Conservation (phyloP, 805 yeast genomes). For the Metschnikowia kunwiensis region DNA sequence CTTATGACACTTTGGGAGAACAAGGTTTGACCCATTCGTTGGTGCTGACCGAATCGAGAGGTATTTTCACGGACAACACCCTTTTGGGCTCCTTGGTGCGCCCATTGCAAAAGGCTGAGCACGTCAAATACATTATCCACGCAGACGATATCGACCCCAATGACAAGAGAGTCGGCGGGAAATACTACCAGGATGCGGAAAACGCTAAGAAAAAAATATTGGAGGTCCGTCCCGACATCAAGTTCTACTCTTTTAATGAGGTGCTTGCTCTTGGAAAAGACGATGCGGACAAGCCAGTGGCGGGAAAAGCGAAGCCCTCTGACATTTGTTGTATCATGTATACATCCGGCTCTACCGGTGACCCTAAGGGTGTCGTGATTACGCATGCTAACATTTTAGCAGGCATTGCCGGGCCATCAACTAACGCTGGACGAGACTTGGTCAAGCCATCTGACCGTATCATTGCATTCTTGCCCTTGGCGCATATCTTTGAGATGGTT, state of each 20-base stretch:
- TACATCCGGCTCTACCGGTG: slow-evolving; percentile 84
- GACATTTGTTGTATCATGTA: slow-evolving; percentile 78
- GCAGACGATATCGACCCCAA: slow-evolving; percentile 55
- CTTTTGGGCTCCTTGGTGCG: slow-evolving; percentile 62
- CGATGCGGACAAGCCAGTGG: slow-evolving; percentile 31
- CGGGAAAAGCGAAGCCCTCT: slow-evolving; percentile 50
- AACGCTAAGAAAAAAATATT: slow-evolving; percentile 57
- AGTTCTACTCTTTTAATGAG: slow-evolving; percentile 63
- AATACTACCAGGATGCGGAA: slow-evolving; percentile 53
- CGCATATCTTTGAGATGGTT: slow-evolving; percentile 91
- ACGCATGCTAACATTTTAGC: slow-evolving; percentile 68
- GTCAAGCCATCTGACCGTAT: slow-evolving; percentile 64
- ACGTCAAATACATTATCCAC: slow-evolving; percentile 69
- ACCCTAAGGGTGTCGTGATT: slow-evolving; percentile 80
- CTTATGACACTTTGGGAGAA: slow-evolving; percentile 93
- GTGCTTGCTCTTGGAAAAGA: slow-evolving; percentile 61
- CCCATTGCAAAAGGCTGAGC: slow-evolving; percentile 64
- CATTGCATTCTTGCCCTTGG: slow-evolving; percentile 88
- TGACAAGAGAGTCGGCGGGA: slow-evolving; percentile 66
- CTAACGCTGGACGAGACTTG: slow-evolving; percentile 51
- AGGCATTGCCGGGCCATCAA: slow-evolving; percentile 80
- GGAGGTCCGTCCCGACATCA: slow-evolving; percentile 72
- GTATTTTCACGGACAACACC: slow-evolving; percentile 79
- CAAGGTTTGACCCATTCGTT: slow-evolving; percentile 83
- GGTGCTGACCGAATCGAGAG: slow-evolving; percentile 73